Base-by-base conservation (phyloP, 495 filamentous ascomycete species). In the Tuber microsphaerosporum region DNA sequence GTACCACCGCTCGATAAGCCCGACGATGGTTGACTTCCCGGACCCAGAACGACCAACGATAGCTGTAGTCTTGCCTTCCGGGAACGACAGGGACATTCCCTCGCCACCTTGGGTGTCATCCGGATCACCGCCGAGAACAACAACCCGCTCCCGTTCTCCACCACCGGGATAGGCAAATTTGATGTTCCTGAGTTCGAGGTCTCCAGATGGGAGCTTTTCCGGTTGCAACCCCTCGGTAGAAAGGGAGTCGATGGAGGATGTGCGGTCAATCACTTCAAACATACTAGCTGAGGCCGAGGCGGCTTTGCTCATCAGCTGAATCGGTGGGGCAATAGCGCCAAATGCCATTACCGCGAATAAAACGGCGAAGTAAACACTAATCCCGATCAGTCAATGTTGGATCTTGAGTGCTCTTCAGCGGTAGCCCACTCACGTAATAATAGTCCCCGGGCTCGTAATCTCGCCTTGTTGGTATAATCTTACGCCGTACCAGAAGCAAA, bases 41-140 rank as follows among this genome's bases (percentile, higher is more conserved):
- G 89, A 91, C 8, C 91, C 91, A 1, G 90, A 92, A 17, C 76
- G 76, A 16, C 94, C 94, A 37, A 99, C 90, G 26, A 97, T 92
- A 2, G 94, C 95, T 91, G 71, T 92, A 93, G 8, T 94, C 94
- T 37, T 93, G 93, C 26, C 94, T 90, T 20, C 95, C 92, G 34
- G 97, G 93, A 26, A 99, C 85, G 12, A 94, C 93, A 31, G 92
- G 93, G 43, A 90, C 92, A 84, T 97, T 94, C 26, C 93, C 93
- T 37, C 93, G 92, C 14, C 92, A 91, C 34, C 46, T 22, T 20
- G 39, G 14, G 73, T 91, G 75, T 68, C 83, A 85, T 37, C 72
- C 8, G 91, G 79, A n/a, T 88, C 80, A 69, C 86, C 84, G 87
- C 42, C 91, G 84, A 10, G 89, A 46, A 79, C 71, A 43, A 79